Base-by-base conservation (phyloP, 495 filamentous ascomycete species). In the Hyphodiscus hymeniophilus region DNA sequence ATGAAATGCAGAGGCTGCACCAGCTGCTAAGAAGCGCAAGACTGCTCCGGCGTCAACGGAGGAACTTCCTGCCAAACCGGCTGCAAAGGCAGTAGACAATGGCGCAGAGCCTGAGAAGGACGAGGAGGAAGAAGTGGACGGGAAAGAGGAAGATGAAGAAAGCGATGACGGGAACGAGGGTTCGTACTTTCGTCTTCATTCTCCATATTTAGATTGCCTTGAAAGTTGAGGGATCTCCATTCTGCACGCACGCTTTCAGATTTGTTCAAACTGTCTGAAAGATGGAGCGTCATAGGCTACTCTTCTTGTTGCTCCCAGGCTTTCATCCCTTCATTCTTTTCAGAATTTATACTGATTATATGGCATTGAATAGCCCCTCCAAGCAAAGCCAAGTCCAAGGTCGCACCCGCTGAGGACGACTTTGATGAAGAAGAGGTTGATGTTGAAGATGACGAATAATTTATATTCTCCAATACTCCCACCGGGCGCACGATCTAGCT, bases 81-180 rank as follows among this genome's bases (percentile, higher is more conserved):
- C 52, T 35, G 57, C 44, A 26, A 52, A 20, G 20, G 48, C 50
- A 42, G 51, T 36, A 22, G 24, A 15, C 13, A 34, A 45, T 11
- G 56, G 45, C 13, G 57, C 54, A 12, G 49, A 51, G 12, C 45
- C 42, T 13, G 51, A 44, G 2, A 42, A 45, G 42, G 28, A 52
- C 28, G 40, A 43, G 22, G 24, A 50, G 44, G 43, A 51, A 11
- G 35, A 48, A n/a, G n/a, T n/a, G 12, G 28, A 45, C 38, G 28
- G 22, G 46, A 38, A 47, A 30, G 58, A 56, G 38, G 55, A 47
- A n/a, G 57, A 56, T 13, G 55, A 53, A n/a, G 47, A 57, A 10
- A 48, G 43, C 13, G 43, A 47, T 3, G 50, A 35, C 11, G 58
- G 51, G 5, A 56, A 41, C n/a, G n/a, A n/a, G n/a, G n/a, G n/a